Evolutionary conservation across 2,329 filamentous ascomycete genomes (phyloP).

Genomic region (Pestalotiopsis sp.): DNA sequence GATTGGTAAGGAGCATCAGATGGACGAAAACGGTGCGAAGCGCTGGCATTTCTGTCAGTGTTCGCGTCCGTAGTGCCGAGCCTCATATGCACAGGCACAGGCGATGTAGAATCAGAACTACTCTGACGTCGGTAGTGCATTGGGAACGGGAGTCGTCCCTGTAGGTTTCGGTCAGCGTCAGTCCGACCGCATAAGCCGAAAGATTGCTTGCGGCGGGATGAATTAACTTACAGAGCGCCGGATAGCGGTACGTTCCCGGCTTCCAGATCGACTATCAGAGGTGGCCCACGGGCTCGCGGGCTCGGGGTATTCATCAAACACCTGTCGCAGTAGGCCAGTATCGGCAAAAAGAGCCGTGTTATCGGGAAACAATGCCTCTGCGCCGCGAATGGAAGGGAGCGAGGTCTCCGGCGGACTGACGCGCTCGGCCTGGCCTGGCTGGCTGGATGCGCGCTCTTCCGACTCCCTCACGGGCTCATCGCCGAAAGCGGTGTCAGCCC

Average conservation of each 20-base stretch:
- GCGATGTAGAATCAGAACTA: constrained; percentile 1
- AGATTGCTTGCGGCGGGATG: background rate
- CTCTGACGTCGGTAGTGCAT: background rate
- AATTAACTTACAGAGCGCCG: background rate
- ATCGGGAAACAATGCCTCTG: background rate
- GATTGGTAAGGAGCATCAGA: background rate
- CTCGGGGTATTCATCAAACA: background rate
- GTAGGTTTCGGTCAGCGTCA: background rate
- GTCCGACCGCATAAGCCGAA: background rate
- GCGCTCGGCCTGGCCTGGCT: background rate
- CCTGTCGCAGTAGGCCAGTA: background rate
- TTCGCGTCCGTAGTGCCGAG: background rate
- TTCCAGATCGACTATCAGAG: background rate
- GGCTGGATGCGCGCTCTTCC: background rate
- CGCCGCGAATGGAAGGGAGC: background rate
- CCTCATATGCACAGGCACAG: background rate
- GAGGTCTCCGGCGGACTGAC: background rate
- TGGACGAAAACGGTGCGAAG: background rate
- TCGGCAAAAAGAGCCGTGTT: background rate
- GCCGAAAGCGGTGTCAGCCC: background rate
- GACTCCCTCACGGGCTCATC: background rate
- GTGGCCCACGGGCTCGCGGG: background rate
- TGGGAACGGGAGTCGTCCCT: background rate
- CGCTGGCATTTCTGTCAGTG: background rate
- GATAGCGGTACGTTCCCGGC: background rate